Evolutionary conservation across 371 early-diverging fungal species (phyloP).

Genomic region (Rhizomucor miehei): DNA sequence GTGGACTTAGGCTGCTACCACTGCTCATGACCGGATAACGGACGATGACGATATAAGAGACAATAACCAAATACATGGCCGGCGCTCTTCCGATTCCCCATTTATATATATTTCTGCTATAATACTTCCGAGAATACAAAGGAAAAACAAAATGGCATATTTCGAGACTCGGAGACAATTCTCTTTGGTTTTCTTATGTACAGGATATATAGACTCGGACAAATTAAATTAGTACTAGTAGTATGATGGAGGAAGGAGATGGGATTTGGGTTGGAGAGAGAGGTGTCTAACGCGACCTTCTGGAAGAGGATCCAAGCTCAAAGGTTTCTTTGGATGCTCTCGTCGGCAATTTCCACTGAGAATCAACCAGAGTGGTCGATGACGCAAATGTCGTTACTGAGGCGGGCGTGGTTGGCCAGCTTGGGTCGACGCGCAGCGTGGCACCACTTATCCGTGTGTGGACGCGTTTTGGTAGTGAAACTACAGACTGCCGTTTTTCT

Average conservation of each 20-base stretch:
- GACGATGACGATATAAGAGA: too few relatives aligned
- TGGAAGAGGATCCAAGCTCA: slow-evolving; percentile 7
- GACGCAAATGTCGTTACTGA: slow-evolving; percentile 42
- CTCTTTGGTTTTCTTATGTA: too few relatives aligned
- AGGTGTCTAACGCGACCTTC: neutral
- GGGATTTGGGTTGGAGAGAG: neutral
- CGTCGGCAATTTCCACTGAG: slow-evolving; percentile 18
- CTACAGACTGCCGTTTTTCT: neutral
- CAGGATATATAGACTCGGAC: too few relatives aligned
- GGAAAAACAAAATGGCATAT: too few relatives aligned
- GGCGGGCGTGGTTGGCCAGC: slow-evolving; percentile 25
- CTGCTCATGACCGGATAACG: neutral
- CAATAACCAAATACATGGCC: too few relatives aligned
- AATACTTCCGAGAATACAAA: too few relatives aligned
- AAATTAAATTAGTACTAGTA: too few relatives aligned
- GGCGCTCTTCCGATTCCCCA: too few relatives aligned
- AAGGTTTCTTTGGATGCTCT: slow-evolving; percentile 4
- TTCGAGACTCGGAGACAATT: too few relatives aligned
- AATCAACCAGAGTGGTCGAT: slow-evolving; percentile 33
- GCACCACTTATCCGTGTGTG: slow-evolving; percentile 10
- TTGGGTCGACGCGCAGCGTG: slow-evolving; percentile 3
- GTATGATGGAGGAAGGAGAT: neutral
- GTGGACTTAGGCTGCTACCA: neutral
- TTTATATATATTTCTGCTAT: too few relatives aligned
- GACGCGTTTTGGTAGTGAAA: slow-evolving; percentile 9